These are phyloP conservation scores for Echinosophora koreensis DNA, from an alignment of 306 rosid genomes.

Conservation along the genomic window DNA sequence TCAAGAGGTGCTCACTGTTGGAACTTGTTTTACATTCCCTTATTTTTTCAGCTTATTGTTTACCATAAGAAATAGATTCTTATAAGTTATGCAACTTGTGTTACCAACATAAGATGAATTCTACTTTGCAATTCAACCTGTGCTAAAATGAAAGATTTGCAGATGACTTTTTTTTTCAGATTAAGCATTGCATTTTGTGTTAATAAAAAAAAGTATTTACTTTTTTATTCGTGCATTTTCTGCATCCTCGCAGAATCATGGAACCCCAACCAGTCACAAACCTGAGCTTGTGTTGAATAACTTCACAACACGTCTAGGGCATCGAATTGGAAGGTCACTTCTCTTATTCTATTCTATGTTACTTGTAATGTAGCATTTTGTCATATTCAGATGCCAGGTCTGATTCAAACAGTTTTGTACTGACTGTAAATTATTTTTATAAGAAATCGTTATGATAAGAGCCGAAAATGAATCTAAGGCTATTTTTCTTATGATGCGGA, in stretches of 20 bases:
- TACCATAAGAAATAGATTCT: neutral
- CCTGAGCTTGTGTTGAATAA: constrained; percentile 91
- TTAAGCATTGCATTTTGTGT: constrained; percentile 20
- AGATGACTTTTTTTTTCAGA: constrained; percentile 23
- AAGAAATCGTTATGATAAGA: neutral
- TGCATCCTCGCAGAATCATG: constrained; percentile 75
- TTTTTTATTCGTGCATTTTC: constrained; percentile 28
- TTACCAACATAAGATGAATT: constrained; percentile 23
- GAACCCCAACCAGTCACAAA: constrained; percentile 84
- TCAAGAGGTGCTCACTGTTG: neutral
- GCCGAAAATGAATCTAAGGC: neutral
- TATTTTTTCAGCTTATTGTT: constrained; percentile 9
- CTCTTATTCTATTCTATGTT: constrained; percentile 1
- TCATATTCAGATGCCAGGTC: constrained; percentile 24
- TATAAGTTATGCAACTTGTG: constrained; percentile 16
- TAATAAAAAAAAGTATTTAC: constrained; percentile 22
- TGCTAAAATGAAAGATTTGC: constrained; percentile 3
- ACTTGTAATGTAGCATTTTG: neutral
- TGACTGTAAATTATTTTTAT: constrained; percentile 21
- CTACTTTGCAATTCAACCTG: neutral
- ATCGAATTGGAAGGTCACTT: constrained; percentile 85
- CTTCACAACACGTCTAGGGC: constrained; percentile 87
- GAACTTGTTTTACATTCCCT: constrained; percentile 25
- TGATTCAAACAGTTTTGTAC: constrained; percentile 18
- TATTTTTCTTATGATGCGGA: constrained; percentile 23